phyloP scores from a whole-genome alignment of 1,284 basidiomycete species.

The Moniliophthora roreri region DNA sequence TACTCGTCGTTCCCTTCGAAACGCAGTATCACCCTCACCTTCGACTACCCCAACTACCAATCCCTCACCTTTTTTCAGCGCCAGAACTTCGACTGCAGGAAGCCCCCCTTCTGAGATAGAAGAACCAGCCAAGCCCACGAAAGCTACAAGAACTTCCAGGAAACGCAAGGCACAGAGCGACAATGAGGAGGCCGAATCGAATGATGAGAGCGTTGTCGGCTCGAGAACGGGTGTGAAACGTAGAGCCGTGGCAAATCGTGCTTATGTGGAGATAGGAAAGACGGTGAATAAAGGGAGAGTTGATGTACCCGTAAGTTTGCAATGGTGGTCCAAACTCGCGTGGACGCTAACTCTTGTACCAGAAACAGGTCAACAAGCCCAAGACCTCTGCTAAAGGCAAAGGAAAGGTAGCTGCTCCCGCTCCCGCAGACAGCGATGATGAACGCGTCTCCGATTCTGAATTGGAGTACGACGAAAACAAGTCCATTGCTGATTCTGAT shows the following conservation, averaged over 20 bases:
- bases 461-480: constrained; percentile 37
- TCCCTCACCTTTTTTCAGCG: constrained; percentile 45
- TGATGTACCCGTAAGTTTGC: neutral
- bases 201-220: constrained; percentile 3
- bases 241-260: constrained; percentile 35
- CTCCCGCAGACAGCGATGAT: constrained; percentile 25
- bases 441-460: constrained; percentile 35
- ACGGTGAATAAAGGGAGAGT: constrained; percentile 39
- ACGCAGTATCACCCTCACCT: constrained; percentile 24
- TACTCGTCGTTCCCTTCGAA: constrained; percentile 19
- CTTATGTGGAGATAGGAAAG: constrained; percentile 47
- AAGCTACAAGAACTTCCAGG: constrained; percentile 10
- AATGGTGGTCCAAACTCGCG: too few relatives aligned
- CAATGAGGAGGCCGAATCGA: constrained; percentile 14
- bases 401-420: constrained; percentile 29
- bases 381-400: constrained; percentile 34
- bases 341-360: too few relatives aligned
- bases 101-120: constrained; percentile 36
- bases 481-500: constrained; percentile 46
- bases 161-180: constrained; percentile 20
- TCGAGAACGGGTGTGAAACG: constrained; percentile 38
- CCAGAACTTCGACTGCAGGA: constrained; percentile 33
- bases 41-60: constrained; percentile 31
- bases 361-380: too few relatives aligned
- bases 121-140: constrained; percentile 18